Base-by-base conservation (phyloP, 768 basidiomycete species). In the Dacryopinax spathularia region DNA sequence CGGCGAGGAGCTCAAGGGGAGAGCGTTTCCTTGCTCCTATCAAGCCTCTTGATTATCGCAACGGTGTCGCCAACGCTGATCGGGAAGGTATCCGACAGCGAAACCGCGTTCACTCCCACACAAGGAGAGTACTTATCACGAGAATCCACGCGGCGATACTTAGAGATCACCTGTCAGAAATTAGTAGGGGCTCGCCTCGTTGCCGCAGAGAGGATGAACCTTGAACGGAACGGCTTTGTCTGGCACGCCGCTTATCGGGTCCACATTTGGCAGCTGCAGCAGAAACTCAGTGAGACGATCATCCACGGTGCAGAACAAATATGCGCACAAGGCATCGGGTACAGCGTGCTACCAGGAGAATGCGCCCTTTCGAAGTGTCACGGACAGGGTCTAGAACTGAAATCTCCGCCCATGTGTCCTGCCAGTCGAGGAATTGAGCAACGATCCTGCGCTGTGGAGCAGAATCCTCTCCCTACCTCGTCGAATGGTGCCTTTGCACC, bases 241-340 rank as follows among this genome's bases (percentile, higher is more conserved):
- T 20, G 83, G 80, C 20, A 79, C 72, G 33, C 87, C 88, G 2
- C 83, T 84, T 39, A 76, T 74, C 0, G 85, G 80, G 68, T 82
- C 81, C 16, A 90, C 81, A 67, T 90, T 89, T 16, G 88, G 88
- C 56, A 90, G 72, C 88, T 90, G 68, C 63, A 64, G 63, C 1
- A 65, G 64, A n/a, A 63, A 65, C 62, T 44, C 65, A 60, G 2
- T 60, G 43, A 25, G 34, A 61, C 33, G 33, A 15, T 20, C 29
- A 48, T 22, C 36, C 65, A 63, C 63, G 10, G 61, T 34, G 31
- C 5, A 62, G 63, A 37, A 33, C 22, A 15, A 15, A 60, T 34
- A 36, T 39, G 15, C 12, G 72, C 71, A 89, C 88, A 77, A 87
- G 72, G 73, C 88, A 91, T 60, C 88, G 82, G 34, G 81, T 71